Conservation (phyloP, 1,284 basidiomycete species). For the Pseudozyma sp. region DNA sequence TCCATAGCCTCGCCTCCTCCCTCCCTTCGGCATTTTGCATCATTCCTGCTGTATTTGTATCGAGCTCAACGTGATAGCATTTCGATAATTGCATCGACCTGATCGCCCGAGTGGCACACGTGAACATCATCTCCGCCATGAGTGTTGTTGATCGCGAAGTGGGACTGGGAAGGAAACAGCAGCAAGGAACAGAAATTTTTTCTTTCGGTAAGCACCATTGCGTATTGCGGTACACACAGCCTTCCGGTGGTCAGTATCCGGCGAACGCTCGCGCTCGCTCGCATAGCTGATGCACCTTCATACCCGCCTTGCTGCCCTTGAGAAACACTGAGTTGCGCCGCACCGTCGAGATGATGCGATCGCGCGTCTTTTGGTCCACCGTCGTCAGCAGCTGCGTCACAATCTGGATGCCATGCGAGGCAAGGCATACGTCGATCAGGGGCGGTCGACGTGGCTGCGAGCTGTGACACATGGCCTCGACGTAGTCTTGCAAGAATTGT, state of each 20-base stretch:
- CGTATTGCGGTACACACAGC: too few species aligned
- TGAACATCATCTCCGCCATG: neutral
- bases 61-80: conserved; percentile 9
- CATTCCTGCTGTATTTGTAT: conserved; percentile 30
- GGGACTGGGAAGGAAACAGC: too few species aligned
- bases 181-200: neutral
- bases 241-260: conserved; percentile 48
- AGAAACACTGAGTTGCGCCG: conserved; percentile 63
- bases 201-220: neutral
- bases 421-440: conserved; percentile 62
- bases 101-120: too few species aligned
- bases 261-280: conserved; percentile 66
- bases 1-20: neutral
- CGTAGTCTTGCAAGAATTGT: conserved; percentile 49
- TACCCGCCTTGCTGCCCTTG: conserved; percentile 65
- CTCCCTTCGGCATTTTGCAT: neutral
- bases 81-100: neutral
- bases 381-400: conserved; percentile 68
- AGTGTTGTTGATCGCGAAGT: too few species aligned
- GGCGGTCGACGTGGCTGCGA: conserved; percentile 55
- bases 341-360: conserved; percentile 60
- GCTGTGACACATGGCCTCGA: conserved; percentile 53
- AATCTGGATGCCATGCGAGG: conserved; percentile 65
- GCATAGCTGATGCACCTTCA: conserved; percentile 65
- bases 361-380: conserved; percentile 48